Conservation (phyloP, 441 rosid genomes). For the Geranium incanum region DNA sequence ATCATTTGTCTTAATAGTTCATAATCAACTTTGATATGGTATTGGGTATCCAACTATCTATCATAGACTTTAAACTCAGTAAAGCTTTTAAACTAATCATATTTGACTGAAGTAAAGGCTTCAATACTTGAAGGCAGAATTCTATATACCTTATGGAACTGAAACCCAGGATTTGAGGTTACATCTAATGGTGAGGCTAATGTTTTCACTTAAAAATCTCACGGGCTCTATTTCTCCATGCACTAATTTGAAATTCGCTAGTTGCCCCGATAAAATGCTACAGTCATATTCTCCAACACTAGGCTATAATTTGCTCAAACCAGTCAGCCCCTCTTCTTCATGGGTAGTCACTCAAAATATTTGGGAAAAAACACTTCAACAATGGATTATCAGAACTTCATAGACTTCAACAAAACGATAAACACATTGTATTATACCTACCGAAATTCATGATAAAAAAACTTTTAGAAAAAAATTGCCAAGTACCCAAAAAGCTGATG, state of each 20-base stretch:
- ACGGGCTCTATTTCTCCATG: background rate
- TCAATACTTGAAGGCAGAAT: background rate
- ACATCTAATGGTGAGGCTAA: background rate
- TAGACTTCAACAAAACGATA: background rate
- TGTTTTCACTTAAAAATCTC: background rate
- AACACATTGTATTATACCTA: background rate
- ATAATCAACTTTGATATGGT: background rate
- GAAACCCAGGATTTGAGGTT: background rate
- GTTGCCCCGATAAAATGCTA: background rate
- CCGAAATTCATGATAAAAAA: background rate
- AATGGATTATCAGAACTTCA: background rate
- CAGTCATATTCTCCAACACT: background rate
- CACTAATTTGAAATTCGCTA: background rate
- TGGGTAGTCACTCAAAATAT: background rate
- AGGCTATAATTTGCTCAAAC: background rate
- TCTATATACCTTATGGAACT: background rate
- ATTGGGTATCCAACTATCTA: background rate
- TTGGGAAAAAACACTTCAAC: background rate
- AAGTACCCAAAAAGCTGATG: conserved; percentile 79
- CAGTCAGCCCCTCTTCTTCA: background rate
- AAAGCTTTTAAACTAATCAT: background rate
- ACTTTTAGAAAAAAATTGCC: background rate
- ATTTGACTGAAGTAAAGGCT: background rate
- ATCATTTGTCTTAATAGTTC: background rate
- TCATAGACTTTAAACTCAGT: background rate